phyloP scores from a whole-genome alignment of 306 rosid genomes.

The Prunus armeniaca region DNA sequence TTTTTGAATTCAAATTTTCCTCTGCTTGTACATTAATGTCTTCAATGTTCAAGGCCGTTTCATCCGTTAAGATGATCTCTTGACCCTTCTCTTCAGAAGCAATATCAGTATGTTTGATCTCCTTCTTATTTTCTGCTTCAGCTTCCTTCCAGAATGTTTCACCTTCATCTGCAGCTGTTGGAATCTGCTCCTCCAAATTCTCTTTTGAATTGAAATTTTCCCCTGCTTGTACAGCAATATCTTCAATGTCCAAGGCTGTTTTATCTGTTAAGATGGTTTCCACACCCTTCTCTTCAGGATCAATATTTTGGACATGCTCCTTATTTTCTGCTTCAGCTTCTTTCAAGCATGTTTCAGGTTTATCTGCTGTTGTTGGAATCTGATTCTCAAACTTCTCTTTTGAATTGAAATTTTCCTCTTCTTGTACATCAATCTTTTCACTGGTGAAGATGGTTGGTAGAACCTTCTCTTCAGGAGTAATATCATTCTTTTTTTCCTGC shows the following conservation, averaged over 20 bases:
- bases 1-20: constrained; percentile 2
- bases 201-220: neutral
- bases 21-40: neutral
- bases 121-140: constrained; percentile 16
- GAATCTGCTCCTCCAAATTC: neutral
- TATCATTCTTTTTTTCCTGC: neutral
- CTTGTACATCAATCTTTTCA: constrained; percentile 9
- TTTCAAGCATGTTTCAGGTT: constrained; percentile 20
- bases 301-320: neutral
- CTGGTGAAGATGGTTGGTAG: neutral
- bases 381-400: constrained; percentile 2
- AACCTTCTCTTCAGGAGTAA: constrained; percentile 11
- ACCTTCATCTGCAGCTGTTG: constrained; percentile 7
- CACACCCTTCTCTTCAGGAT: neutral
- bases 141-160: constrained; percentile 22
- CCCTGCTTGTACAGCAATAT: neutral
- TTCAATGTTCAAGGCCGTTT: neutral
- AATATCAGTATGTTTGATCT: neutral
- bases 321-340: constrained; percentile 15
- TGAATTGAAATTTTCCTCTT: neutral
- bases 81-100: constrained; percentile 19
- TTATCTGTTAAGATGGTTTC: neutral
- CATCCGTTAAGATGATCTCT: neutral
- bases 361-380: neutral
- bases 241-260: neutral